phyloP scores from a whole-genome alignment of 1,139 yeast species.

The Kodamaea alishanica region DNA sequence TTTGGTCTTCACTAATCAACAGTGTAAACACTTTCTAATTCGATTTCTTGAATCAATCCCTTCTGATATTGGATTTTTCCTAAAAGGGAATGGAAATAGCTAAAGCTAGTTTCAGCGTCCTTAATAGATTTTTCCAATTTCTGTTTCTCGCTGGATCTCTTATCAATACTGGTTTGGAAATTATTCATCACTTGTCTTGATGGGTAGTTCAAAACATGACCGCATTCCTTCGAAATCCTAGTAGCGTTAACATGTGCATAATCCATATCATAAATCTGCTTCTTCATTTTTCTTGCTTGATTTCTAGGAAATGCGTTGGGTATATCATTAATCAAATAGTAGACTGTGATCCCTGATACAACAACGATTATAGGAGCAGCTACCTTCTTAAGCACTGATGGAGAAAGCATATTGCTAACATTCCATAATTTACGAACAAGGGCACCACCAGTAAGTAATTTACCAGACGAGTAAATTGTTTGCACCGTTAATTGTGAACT shows the following conservation, averaged over 20 bases:
- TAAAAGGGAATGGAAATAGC: conserved; percentile 56
- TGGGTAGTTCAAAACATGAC: conserved; percentile 78
- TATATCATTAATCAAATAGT: conserved; percentile 71
- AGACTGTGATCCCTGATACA: conserved; percentile 55
- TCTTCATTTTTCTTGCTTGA: conserved; percentile 65
- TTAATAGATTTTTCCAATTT: conserved; percentile 51
- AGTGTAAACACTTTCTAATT: conserved; percentile 48
- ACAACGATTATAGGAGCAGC: conserved; percentile 49
- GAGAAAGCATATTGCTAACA: conserved; percentile 26
- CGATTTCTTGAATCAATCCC: conserved; percentile 44
- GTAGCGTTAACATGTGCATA: conserved; percentile 76
- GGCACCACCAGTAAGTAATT: conserved; percentile 43
- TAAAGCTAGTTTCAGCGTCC: conserved; percentile 56
- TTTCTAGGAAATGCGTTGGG: conserved; percentile 89
- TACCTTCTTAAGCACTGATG: conserved; percentile 30
- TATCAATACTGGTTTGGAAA: conserved; percentile 69
- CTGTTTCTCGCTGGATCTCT: conserved; percentile 57
- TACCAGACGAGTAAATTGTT: conserved; percentile 45
- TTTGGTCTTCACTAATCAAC: conserved; percentile 31
- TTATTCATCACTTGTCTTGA: conserved; percentile 77
- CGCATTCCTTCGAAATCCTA: conserved; percentile 76
- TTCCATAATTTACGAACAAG: conserved; percentile 31
- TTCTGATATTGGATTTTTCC: conserved; percentile 48
- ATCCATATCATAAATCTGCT: conserved; percentile 61
- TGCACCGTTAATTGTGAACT: conserved; percentile 42